These are phyloP conservation scores for Bruguiera sexangula DNA, from an alignment of 345 rosid species.

Conservation along the genomic window DNA sequence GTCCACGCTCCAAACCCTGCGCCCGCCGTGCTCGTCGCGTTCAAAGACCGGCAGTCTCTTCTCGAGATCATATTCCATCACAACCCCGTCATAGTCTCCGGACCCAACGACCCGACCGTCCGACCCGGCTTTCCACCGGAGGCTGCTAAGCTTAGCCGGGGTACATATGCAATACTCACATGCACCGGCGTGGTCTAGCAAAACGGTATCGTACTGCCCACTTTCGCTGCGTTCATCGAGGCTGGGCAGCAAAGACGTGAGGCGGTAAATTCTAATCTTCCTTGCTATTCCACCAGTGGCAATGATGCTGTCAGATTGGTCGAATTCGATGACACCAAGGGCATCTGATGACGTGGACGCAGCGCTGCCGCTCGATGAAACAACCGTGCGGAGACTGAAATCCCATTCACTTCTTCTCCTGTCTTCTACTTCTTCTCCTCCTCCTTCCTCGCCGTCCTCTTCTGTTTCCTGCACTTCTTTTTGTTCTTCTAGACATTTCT, in stretches of 20 bases:
- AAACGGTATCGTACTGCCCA: not conserved
- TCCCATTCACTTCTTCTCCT: constrained; percentile 61
- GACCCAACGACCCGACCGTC: constrained; percentile 59
- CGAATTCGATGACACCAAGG: constrained; percentile 74
- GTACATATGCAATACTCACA: constrained; percentile 62
- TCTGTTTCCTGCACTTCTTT: constrained; percentile 11
- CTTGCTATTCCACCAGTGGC: constrained; percentile 91
- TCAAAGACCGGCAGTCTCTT: constrained; percentile 55
- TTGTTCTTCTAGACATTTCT: not conserved
- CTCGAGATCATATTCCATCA: constrained; percentile 79
- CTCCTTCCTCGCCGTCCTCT: not conserved
- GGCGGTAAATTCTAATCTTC: constrained; percentile 60
- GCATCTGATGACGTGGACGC: constrained; percentile 51
- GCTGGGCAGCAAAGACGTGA: constrained; percentile 36
- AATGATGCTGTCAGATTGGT: constrained; percentile 44
- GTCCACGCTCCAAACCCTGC: constrained; percentile 87
- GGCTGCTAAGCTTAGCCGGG: constrained; percentile 87
- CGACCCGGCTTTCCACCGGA: constrained; percentile 66
- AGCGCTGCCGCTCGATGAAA: constrained; percentile 29
- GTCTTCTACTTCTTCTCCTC: constrained; percentile 14
- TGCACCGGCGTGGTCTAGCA: constrained; percentile 49
- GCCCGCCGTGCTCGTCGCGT: constrained; percentile 92
- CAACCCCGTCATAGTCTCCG: constrained; percentile 91
- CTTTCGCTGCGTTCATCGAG: not conserved
- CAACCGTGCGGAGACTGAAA: constrained; percentile 46